A percentile compares a stretch with the other conserved stretches of the same genome.
Evolutionary conservation across 768 basidiomycete genomes (phyloP).

Genomic region (Macrolepiota fuliginosa): DNA sequence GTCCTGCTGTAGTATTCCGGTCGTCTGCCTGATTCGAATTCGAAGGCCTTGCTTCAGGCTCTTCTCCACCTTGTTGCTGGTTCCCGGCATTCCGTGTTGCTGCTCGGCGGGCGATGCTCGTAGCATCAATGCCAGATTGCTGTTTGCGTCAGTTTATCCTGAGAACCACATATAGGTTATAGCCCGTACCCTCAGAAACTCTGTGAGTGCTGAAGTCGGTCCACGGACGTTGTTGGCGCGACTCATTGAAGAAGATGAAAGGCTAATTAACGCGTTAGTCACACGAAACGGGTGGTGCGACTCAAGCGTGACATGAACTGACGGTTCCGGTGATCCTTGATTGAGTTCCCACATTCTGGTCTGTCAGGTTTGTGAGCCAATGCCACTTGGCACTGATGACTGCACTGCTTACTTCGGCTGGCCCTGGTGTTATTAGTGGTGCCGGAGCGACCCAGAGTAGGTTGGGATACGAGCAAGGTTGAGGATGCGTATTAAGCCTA

Average conservation of each 20-base stretch:
- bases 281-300: neutral
- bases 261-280: conserved; percentile 12
- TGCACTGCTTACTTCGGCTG: no score
- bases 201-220: conserved; percentile 80
- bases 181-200: conserved; percentile 65
- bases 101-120: conserved; percentile 40
- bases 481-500: no score
- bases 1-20: conserved; percentile 6
- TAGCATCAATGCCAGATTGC: conserved; percentile 48
- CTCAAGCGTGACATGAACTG: neutral
- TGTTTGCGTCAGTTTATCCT: conserved; percentile 15
- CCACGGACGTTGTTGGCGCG: conserved; percentile 63
- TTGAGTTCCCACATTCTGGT: no score
- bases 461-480: no score
- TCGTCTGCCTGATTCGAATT: conserved; percentile 33
- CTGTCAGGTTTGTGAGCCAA: no score
- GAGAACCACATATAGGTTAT: neutral
- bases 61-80: conserved; percentile 24
- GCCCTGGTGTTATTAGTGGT: no score
- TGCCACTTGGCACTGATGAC: no score
- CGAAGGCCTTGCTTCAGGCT: conserved; percentile 42
- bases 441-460: no score
- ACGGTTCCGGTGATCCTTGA: no score
- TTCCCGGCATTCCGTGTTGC: conserved; percentile 27
- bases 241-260: conserved; percentile 11